Conservation (phyloP, 805 yeast species). For the Cyberlindnera misumaiensis region DNA sequence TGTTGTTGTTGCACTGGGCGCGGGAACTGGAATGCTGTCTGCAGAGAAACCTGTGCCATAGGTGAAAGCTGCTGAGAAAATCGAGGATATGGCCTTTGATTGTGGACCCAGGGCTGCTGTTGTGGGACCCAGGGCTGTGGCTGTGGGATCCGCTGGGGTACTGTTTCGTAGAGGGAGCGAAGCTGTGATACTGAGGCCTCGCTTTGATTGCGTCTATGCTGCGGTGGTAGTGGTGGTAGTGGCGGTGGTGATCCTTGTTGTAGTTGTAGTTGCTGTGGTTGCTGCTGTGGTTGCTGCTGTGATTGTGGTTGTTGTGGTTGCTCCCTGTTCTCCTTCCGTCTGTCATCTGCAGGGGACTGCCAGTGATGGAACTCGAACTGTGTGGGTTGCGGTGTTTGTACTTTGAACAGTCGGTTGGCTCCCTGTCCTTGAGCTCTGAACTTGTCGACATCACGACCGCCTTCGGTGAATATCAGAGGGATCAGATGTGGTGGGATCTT, state of each 20-base stretch:
- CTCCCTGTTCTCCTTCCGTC: slow-evolving; percentile 3
- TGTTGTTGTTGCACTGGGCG: not conserved
- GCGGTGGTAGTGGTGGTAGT: slow-evolving; percentile 2
- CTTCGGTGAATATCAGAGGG: slow-evolving; percentile 27
- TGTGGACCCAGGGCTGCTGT: not conserved
- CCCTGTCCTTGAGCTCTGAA: not conserved
- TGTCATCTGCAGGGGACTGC: slow-evolving; percentile 21
- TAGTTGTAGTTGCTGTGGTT: slow-evolving; percentile 3
- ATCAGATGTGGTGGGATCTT: slow-evolving; percentile 31
- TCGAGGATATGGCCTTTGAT: not conserved
- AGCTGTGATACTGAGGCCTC: slow-evolving; percentile 23
- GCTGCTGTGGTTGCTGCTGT: slow-evolving; percentile 3
- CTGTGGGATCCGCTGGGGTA: slow-evolving; percentile 7
- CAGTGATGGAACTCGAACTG: slow-evolving; percentile 26
- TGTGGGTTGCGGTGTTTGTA: slow-evolving; percentile 21
- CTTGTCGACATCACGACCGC: not conserved
- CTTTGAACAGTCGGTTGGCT: slow-evolving; percentile 22
- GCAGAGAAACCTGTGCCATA: no score
- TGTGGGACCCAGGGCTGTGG: not conserved
- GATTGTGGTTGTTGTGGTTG: slow-evolving; percentile 4
- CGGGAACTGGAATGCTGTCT: no score
- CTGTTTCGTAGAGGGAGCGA: slow-evolving; percentile 18
- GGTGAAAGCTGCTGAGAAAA: not conserved
- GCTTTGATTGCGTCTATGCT: slow-evolving; percentile 23
- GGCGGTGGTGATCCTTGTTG: not conserved